Evolutionary conservation across 2,329 filamentous ascomycete genomes (phyloP).

Genomic region (Trichoderma hamatum): DNA sequence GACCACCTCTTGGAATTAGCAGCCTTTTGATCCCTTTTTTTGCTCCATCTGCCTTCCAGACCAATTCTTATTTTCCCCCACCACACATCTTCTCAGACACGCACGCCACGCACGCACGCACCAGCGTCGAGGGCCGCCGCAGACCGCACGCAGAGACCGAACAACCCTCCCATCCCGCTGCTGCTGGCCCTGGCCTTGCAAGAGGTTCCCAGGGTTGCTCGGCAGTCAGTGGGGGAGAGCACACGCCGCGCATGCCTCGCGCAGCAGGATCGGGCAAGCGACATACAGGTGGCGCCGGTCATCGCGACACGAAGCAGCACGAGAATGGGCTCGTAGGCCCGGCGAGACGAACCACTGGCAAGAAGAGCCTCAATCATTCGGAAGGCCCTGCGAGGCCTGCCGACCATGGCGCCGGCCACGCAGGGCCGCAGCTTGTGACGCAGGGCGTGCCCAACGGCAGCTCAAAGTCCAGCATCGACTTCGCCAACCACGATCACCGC

Average conservation of each 20-base stretch:
- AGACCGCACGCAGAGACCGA: slow-evolving; percentile 22
- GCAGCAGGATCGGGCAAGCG: slow-evolving; percentile 61
- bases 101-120: not conserved
- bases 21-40: slow-evolving; percentile 2
- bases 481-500: slow-evolving; percentile 38
- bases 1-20: not conserved
- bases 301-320: slow-evolving; percentile 76
- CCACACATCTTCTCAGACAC: slow-evolving; percentile 10
- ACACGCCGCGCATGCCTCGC: slow-evolving; percentile 61
- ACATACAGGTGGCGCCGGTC: slow-evolving; percentile 63
- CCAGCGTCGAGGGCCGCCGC: slow-evolving; percentile 24
- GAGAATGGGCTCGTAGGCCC: slow-evolving; percentile 82
- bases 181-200: slow-evolving; percentile 43
- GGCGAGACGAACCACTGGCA: slow-evolving; percentile 44
- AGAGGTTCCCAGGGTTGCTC: slow-evolving; percentile 41
- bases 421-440: slow-evolving; percentile 37
- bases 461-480: slow-evolving; percentile 36
- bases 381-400: slow-evolving; percentile 44
- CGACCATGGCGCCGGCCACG: slow-evolving; percentile 39
- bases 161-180: slow-evolving; percentile 33
- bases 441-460: slow-evolving; percentile 41
- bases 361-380: slow-evolving; percentile 52
- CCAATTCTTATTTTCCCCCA: slow-evolving; percentile 29
- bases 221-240: slow-evolving; percentile 41
- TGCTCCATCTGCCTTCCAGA: not conserved